Evolutionary conservation across 2,329 filamentous ascomycete species (phyloP).

Genomic region (Emericellopsis cladophorae): DNA sequence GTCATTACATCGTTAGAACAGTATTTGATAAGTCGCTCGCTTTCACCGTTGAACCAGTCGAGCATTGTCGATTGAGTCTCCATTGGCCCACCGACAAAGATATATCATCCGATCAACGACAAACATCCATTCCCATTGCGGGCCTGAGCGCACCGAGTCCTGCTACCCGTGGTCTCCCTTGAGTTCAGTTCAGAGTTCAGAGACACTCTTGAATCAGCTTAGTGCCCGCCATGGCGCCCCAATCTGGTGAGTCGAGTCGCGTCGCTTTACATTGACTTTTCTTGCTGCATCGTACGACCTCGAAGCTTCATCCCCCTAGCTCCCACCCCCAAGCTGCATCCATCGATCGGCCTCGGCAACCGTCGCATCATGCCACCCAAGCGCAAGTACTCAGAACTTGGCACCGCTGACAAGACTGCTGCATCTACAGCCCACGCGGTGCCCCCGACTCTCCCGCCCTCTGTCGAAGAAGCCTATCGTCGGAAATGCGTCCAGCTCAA

Average conservation of each 20-base stretch:
- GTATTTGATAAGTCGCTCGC: no score
- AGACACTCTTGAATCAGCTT: neutral
- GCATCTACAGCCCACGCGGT: conserved; percentile 25
- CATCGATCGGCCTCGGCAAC: conserved; percentile 1
- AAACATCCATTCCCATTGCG: no score
- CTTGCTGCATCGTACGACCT: neutral
- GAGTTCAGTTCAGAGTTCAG: neutral
- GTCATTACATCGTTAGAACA: no score
- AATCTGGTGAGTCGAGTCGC: conserved; percentile 11
- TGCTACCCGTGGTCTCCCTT: neutral
- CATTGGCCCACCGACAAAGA: no score
- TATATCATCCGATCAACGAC: no score
- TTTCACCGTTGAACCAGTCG: no score
- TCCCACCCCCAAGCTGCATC: neutral
- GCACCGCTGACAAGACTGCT: conserved; percentile 10
- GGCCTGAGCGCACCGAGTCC: neutral
- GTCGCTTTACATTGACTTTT: neutral
- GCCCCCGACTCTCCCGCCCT: conserved; percentile 61
- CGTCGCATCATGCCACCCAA: conserved; percentile 19
- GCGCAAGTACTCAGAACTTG: conserved; percentile 17
- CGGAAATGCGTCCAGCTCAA: conserved; percentile 93
- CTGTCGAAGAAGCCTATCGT: conserved; percentile 90
- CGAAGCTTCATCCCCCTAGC: neutral
- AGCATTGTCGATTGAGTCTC: no score
- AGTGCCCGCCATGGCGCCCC: conserved; percentile 11